phyloP scores from a whole-genome alignment of 371 early-diverging fungal genomes.

The Mortierella sp. region DNA sequence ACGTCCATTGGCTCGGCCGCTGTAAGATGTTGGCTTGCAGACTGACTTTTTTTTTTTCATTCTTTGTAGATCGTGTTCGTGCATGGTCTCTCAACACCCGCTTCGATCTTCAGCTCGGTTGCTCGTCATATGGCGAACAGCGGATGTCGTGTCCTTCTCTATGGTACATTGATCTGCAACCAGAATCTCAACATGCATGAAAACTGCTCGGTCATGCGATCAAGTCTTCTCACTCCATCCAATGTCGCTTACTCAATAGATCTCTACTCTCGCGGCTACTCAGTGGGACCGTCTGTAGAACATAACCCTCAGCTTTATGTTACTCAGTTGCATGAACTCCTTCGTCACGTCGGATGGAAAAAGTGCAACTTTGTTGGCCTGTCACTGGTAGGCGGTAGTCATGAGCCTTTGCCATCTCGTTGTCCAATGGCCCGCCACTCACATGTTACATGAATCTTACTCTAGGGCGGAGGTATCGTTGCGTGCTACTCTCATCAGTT shows the following conservation, averaged over 20 bases:
- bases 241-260: slow-evolving; percentile 15
- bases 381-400: slow-evolving; percentile 21
- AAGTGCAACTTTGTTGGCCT: slow-evolving; percentile 48
- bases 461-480: slow-evolving; percentile 44
- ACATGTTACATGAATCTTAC: too few relatives aligned
- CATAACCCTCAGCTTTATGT: slow-evolving; percentile 42
- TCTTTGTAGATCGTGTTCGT: slow-evolving; percentile 36
- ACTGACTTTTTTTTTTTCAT: neutral
- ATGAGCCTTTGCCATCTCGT: neutral
- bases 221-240: too few relatives aligned
- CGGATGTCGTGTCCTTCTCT: slow-evolving; percentile 49
- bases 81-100: slow-evolving; percentile 47
- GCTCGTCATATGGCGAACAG: slow-evolving; percentile 35
- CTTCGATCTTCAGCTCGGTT: slow-evolving; percentile 33
- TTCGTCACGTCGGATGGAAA: slow-evolving; percentile 35
- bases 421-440: too few relatives aligned
- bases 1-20: too few relatives aligned
- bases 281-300: slow-evolving; percentile 38
- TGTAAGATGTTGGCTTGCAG: too few relatives aligned
- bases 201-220: neutral
- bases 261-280: slow-evolving; percentile 50
- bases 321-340: slow-evolving; percentile 29
- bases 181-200: neutral
- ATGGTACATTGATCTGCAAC: slow-evolving; percentile 18
- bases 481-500: slow-evolving; percentile 32